Percentiles rank a stretch among this genome's conserved stretches.
Conservation (phyloP, 2,329 filamentous ascomycete species). For the Periglandula ipomoeae region DNA sequence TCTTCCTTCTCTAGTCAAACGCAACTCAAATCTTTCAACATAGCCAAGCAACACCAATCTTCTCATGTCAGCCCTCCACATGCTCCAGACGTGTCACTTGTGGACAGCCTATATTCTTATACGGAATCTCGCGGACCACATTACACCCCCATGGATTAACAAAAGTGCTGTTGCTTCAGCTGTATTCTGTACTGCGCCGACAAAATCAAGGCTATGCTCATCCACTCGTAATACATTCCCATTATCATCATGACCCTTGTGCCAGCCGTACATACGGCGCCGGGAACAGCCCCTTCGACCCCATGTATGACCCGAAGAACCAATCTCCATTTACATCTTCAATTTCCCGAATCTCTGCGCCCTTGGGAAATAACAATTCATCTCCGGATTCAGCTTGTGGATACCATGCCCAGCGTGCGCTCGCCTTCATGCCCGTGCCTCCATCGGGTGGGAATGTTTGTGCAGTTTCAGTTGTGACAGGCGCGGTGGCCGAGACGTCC, state of each 20-base stretch:
- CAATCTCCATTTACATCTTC: slow-evolving; percentile 88
- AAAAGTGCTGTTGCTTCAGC: too few relatives aligned
- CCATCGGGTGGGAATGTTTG: slow-evolving; percentile 63
- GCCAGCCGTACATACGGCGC: slow-evolving; percentile 54
- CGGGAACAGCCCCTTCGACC: slow-evolving; percentile 69
- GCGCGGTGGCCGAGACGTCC: slow-evolving; percentile 39
- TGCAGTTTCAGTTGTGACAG: slow-evolving; percentile 19
- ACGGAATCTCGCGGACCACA: too few relatives aligned
- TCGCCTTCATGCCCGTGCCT: slow-evolving; percentile 54
- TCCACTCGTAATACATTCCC: background rate
- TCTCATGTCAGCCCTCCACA: too few relatives aligned
- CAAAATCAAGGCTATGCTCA: background rate
- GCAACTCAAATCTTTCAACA: too few relatives aligned
- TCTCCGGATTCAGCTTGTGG: slow-evolving; percentile 56
- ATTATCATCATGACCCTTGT: background rate
- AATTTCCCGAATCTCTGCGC: slow-evolving; percentile 73
- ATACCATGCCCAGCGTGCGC: slow-evolving; percentile 71
- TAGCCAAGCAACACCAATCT: too few relatives aligned
- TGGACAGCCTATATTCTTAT: too few relatives aligned
- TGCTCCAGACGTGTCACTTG: too few relatives aligned
- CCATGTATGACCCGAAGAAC: slow-evolving; percentile 82
- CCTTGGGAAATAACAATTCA: slow-evolving; percentile 75
- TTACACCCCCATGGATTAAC: too few relatives aligned
- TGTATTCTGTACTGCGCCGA: too few relatives aligned
- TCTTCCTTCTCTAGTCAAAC: too few relatives aligned